Evolutionary conservation across 2,329 filamentous ascomycete genomes (phyloP).

Genomic region (Talaromyces pinophilus): DNA sequence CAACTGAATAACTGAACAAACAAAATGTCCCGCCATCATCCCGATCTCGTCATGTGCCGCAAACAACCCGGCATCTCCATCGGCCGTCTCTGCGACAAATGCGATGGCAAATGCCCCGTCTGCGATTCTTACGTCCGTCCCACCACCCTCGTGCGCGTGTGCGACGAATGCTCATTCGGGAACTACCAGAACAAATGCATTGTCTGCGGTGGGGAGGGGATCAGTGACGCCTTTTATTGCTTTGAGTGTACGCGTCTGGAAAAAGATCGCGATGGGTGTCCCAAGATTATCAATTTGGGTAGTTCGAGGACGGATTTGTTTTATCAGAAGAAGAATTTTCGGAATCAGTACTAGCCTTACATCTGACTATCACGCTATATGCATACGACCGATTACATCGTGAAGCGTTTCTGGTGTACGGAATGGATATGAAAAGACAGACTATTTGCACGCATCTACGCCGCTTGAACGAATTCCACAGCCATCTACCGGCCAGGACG

Average conservation of each 20-base stretch:
- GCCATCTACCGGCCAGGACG: conserved; percentile 55
- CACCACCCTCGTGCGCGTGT: conserved; percentile 95
- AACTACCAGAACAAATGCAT: conserved; percentile 99
- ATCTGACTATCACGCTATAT: conserved; percentile 5
- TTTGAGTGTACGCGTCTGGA: conserved; percentile 97
- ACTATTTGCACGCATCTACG: conserved; percentile 7
- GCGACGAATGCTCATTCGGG: conserved; percentile 98
- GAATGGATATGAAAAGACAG: conserved; percentile 2
- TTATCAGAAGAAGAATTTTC: conserved; percentile 67
- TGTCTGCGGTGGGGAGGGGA: conserved; percentile 96
- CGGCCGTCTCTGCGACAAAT: conserved; percentile 98
- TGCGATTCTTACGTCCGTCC: conserved; percentile 99
- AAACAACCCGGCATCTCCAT: conserved; percentile 97
- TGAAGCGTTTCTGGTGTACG: neutral
- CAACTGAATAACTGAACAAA: no score
- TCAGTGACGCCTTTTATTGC: conserved; percentile 98
- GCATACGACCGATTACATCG: neutral
- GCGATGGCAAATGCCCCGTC: conserved; percentile 98
- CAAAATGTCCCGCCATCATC: conserved; percentile 83
- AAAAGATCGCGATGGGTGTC: conserved; percentile 95
- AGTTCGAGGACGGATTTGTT: conserved; percentile 92
- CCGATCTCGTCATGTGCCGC: conserved; percentile 99
- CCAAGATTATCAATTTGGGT: conserved; percentile 98
- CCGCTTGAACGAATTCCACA: neutral
- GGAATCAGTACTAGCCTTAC: conserved; percentile 40